Evolutionary conservation across 2,329 filamentous ascomycete genomes (phyloP).

Genomic region (Biscogniauxia mediterranea): DNA sequence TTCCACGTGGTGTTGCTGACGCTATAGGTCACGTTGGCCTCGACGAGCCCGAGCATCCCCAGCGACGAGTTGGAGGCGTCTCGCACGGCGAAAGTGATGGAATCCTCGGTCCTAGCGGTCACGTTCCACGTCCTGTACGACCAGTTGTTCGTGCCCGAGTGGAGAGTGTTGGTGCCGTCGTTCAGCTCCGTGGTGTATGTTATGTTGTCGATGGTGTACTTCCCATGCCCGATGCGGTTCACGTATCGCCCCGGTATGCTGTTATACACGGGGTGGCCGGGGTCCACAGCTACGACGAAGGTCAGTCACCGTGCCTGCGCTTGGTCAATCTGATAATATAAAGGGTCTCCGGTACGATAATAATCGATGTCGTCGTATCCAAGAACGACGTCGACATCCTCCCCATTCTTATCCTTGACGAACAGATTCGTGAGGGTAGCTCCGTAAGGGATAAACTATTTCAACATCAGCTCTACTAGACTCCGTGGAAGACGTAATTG

Average conservation of each 20-base stretch:
- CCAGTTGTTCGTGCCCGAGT: conserved; percentile 60
- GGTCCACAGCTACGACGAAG: conserved; percentile 38
- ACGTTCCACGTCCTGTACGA: conserved; percentile 64
- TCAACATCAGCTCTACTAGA: conserved; percentile 6
- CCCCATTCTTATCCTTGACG: conserved; percentile 59
- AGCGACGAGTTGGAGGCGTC: conserved; percentile 56
- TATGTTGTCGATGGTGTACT: conserved; percentile 52
- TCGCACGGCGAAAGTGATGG: conserved; percentile 64
- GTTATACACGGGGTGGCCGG: conserved; percentile 59
- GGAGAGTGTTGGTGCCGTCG: conserved; percentile 54
- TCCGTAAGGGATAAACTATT: conserved; percentile 43
- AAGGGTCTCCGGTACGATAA: conserved; percentile 42
- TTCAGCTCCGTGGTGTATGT: conserved; percentile 55
- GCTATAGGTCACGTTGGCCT: conserved; percentile 62
- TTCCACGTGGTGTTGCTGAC: conserved; percentile 55
- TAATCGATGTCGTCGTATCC: conserved; percentile 60
- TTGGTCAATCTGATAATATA: background rate
- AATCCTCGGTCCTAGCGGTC: conserved; percentile 49
- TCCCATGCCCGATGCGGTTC: conserved; percentile 60
- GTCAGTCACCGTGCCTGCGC: conserved; percentile 7
- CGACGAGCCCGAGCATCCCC: conserved; percentile 61
- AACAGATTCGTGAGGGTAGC: conserved; percentile 62
- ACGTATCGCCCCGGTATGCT: conserved; percentile 63
- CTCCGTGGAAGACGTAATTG: background rate
- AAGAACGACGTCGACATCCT: conserved; percentile 61